These are phyloP conservation scores for Neonectria sp. DNA, from an alignment of 2,329 filamentous ascomycete species.

Conservation along the genomic window DNA sequence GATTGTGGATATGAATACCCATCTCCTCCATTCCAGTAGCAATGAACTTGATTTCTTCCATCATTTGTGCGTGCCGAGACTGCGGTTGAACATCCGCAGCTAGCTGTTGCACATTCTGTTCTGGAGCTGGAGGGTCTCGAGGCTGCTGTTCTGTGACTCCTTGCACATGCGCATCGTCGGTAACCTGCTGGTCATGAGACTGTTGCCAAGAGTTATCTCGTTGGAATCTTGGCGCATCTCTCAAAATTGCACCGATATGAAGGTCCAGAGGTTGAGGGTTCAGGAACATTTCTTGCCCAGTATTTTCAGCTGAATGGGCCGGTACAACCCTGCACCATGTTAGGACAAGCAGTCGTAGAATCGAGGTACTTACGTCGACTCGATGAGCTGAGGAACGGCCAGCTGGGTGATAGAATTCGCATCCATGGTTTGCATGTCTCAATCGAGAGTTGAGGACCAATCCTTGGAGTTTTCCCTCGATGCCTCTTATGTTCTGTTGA, in stretches of 20 bases:
- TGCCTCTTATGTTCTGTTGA: constrained; percentile 19
- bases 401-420: constrained; percentile 5
- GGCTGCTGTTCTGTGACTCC: neutral
- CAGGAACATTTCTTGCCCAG: too few relatives aligned
- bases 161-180: neutral
- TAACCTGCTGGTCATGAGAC: neutral
- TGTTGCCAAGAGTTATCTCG: neutral
- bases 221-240: neutral
- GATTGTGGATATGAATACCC: constrained; percentile 13
- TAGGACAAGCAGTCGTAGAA: too few relatives aligned
- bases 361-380: too few relatives aligned
- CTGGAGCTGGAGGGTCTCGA: neutral
- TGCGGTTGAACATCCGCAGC: neutral
- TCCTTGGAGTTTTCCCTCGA: neutral
- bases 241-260: constrained; percentile 1
- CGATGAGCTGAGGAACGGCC: neutral
- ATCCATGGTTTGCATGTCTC: constrained; percentile 19
- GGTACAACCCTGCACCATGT: too few relatives aligned
- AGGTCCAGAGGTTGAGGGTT: neutral
- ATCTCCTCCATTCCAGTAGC: constrained; percentile 17
- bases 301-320: too few relatives aligned
- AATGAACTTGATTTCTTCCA: constrained; percentile 17
- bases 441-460: neutral
- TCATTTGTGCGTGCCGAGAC: constrained; percentile 11
- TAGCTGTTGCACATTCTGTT: neutral